Percentiles rank a stretch among this genome's conserved stretches.
These are phyloP conservation scores for Picochlorum sp. DNA, from an alignment of 139 green algal genomes.

Conservation along the genomic window DNA sequence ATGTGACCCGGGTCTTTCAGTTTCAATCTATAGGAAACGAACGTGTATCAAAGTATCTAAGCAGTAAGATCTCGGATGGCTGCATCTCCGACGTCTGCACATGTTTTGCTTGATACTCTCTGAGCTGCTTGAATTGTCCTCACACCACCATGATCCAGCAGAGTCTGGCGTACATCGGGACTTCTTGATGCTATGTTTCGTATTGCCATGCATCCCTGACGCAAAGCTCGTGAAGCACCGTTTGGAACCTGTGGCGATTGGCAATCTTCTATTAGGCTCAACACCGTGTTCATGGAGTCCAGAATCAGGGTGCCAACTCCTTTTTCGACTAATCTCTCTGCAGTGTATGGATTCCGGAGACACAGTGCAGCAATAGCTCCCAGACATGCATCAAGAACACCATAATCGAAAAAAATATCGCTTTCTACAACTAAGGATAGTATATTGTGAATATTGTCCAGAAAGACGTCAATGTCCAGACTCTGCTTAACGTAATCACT, in stretches of 20 bases:
- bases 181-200: constrained; percentile 61
- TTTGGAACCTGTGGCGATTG: not conserved
- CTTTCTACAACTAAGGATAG: too few relatives aligned
- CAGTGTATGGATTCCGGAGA: not conserved
- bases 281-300: constrained; percentile 4
- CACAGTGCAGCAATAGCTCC: not conserved
- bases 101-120: constrained; percentile 30
- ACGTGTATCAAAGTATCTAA: not conserved
- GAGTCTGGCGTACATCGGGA: constrained; percentile 41
- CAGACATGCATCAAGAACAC: not conserved
- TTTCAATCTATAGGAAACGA: too few relatives aligned
- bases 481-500: constrained; percentile 62
- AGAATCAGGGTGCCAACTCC: constrained; percentile 31
- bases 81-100: constrained; percentile 61
- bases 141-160: constrained; percentile 52
- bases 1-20: too few relatives aligned
- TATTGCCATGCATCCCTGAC: constrained; percentile 63
- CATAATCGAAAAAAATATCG: not conserved
- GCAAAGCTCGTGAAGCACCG: constrained; percentile 10
- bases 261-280: constrained; percentile 3
- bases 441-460: too few relatives aligned
- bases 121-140: constrained; percentile 44
- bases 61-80: constrained; percentile 67
- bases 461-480: not conserved
- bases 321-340: constrained; percentile 33